Base-by-base conservation (phyloP, 2,329 filamentous ascomycete genomes). In the Blastomyces percursus region DNA sequence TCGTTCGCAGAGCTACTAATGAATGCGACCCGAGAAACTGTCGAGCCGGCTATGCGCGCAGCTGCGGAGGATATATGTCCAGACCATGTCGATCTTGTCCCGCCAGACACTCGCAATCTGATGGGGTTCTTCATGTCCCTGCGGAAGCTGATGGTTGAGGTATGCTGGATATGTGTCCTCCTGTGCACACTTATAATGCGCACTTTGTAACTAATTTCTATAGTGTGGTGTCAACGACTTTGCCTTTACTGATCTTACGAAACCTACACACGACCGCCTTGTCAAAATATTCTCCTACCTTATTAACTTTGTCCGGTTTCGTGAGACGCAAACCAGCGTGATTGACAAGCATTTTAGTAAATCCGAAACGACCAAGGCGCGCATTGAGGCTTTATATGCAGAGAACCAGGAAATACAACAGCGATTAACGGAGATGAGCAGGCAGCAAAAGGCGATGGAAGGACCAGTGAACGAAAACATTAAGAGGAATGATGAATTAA, bases 261-360 rank as follows among this genome's bases (percentile, higher is more conserved):
- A 88, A 73, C 94, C 94, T 19, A 96, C 91, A 1, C 90, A 95
- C 72, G 88, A 90, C 63, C 89, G 94, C 54, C 83, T 97, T 16
- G 88, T 93, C 71, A 96, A 94, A 78, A 95, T 97, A 71, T 94
- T 99, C 74, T 96, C 90, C 67, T 96, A 96, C 76, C 84, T 97
- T 66, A 99, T 99, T 80, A 99, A 99, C 77, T 99, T 99, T 76
- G 92, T 97, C 68, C 87, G 94, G 61, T 99, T 97, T 78, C 89
- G 94, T 69, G 92, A 96, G 78, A 91, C 88, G 65, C 93, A 97
- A 75, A 95, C 91, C 0, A 80, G 81, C 48, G 86, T 94, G 38
- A 96, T 97, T 66, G 92, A 96, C 73, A 86, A 95, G 73, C 89
- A 97, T 76, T 94, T 94, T 79, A 94, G 96, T 79, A 92, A 90